A percentile compares a stretch with the other conserved stretches of the same genome.
Evolutionary conservation across 306 rosid species (phyloP).

Genomic region (Prunus mume): DNA sequence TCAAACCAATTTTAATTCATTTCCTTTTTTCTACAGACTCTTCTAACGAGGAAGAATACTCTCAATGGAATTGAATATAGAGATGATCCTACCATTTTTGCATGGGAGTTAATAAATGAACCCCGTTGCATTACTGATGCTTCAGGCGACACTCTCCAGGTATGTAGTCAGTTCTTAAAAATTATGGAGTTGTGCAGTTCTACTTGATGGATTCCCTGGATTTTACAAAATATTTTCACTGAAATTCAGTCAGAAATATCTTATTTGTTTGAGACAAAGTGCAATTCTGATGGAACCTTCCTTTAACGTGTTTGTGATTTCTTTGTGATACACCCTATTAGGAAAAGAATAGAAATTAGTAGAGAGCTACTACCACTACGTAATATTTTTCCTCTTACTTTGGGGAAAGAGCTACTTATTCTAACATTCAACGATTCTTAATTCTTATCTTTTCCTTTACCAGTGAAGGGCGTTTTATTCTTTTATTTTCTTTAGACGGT

Average conservation of each 20-base stretch:
- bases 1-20: conserved; percentile 1
- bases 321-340: not conserved
- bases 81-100: conserved; percentile 91
- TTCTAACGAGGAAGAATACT: conserved; percentile 82
- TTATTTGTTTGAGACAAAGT: not conserved
- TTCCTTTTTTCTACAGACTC: conserved; percentile 46
- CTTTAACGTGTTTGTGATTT: not conserved
- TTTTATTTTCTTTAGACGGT: not conserved
- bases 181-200: not conserved
- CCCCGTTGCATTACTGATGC: conserved; percentile 94
- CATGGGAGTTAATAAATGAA: conserved; percentile 95
- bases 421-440: not conserved
- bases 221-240: not conserved
- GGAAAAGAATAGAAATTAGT: not conserved
- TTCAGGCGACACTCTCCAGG: conserved; percentile 96
- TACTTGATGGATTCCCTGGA: not conserved
- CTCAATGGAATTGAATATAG: conserved; percentile 78
- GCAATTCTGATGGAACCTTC: not conserved
- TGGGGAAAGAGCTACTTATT: not conserved
- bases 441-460: not conserved
- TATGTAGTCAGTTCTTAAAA: conserved; percentile 40
- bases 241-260: not conserved
- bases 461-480: not conserved
- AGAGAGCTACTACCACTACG: not conserved
- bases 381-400: not conserved